These are phyloP conservation scores for Omphalotus olearius DNA, from an alignment of 1,284 basidiomycete genomes.

Conservation along the genomic window DNA sequence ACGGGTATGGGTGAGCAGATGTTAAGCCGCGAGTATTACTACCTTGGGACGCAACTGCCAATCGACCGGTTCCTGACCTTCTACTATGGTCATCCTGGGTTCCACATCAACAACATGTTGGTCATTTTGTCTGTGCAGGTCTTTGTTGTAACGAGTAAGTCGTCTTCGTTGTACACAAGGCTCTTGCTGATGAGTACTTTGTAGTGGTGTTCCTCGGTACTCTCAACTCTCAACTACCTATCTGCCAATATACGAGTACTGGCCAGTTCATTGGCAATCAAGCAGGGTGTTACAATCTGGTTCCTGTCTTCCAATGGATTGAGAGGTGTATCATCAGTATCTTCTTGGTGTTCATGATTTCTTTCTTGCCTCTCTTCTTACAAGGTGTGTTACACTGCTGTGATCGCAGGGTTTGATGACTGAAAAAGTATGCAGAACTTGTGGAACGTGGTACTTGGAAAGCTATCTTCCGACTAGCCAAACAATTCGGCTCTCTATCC, in stretches of 20 bases:
- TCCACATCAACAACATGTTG: slow-evolving; percentile 99
- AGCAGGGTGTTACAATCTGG: slow-evolving; percentile 88
- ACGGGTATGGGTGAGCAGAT: slow-evolving; percentile 99
- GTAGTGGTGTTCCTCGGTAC: slow-evolving; percentile 90
- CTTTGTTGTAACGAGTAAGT: slow-evolving; percentile 82
- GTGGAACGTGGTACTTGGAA: slow-evolving; percentile 89
- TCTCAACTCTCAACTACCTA: slow-evolving; percentile 71
- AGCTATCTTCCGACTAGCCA: slow-evolving; percentile 83
- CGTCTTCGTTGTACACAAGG: background rate
- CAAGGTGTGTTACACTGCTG: slow-evolving; percentile 59
- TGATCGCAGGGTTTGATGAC: background rate
- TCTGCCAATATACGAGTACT: slow-evolving; percentile 73
- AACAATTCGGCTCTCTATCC: slow-evolving; percentile 91
- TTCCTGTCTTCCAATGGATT: slow-evolving; percentile 91
- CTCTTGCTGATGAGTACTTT: slow-evolving; percentile 15
- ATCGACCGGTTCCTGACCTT: slow-evolving; percentile 99
- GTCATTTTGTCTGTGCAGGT: slow-evolving; percentile 93
- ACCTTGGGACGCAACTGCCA: slow-evolving; percentile 97
- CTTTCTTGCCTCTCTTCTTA: slow-evolving; percentile 89
- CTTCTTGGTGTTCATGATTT: slow-evolving; percentile 95
- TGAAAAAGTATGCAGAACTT: slow-evolving; percentile 53
- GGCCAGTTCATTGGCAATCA: slow-evolving; percentile 74
- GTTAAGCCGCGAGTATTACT: slow-evolving; percentile 99
- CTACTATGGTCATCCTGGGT: slow-evolving; percentile 99
- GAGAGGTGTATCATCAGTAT: slow-evolving; percentile 93